These are phyloP conservation scores for Cucumis melo DNA, from an alignment of 306 rosid species.

Conservation along the genomic window DNA sequence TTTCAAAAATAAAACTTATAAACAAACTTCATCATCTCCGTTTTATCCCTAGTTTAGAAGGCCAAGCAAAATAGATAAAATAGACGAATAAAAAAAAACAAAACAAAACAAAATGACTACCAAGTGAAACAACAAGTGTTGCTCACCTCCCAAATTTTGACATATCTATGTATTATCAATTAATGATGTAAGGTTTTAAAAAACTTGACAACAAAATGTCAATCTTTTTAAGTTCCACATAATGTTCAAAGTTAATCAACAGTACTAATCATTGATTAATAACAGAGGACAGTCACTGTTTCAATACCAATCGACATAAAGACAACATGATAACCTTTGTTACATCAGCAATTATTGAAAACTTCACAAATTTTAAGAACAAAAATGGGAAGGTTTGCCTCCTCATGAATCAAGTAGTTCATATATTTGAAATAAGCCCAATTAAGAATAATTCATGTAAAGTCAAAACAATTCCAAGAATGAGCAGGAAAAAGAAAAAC, in stretches of 20 bases:
- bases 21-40: no score
- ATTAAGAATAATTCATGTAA: background rate
- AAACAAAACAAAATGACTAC: no score
- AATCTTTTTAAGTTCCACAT: background rate
- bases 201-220: background rate
- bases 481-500: background rate
- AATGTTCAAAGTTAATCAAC: background rate
- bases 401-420: background rate
- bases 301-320: background rate
- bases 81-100: no score
- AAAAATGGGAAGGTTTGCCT: background rate
- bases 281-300: background rate
- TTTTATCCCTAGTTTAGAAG: no score
- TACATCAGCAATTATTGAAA: no score
- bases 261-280: background rate
- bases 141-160: no score
- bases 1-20: no score
- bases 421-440: background rate
- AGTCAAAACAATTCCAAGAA: background rate
- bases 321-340: no score
- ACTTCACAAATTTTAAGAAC: no score
- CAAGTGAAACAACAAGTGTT: no score
- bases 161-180: no score
- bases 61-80: no score
- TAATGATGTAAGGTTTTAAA: background rate